Evolutionary conservation across 2,329 filamentous ascomycete species (phyloP), one percentile per base, ranked within the genome.

Genomic region (Paecilomyces variotii): DNA sequence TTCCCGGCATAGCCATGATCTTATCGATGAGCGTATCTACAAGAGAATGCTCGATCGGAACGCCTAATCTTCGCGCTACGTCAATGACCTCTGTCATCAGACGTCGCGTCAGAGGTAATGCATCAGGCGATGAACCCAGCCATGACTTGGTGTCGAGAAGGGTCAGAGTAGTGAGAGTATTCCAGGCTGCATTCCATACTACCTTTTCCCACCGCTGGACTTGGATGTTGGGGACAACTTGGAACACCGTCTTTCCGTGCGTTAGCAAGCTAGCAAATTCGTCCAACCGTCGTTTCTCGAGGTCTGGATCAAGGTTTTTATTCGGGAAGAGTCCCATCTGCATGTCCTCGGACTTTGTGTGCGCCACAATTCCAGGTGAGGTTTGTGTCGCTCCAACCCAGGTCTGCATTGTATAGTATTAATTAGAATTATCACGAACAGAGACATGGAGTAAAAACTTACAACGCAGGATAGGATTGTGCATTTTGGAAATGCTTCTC

Each of bases 301-400:
- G 6, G 0, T 60, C 25, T 0, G 51, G 10, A 0, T 76, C 67
- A 0, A 74, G 51, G 0, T 54, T 12, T 0, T 67, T 26, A 32
- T 80, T 82, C 0, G 75, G 70, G 61, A 79, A 84, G 0, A 84
- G 66, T 0, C 82, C 83, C 2, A 85, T 78, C 57, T 85, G 78
- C 67, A 81, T 79, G 60, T 82, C 74, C 64, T 85, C 83, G 11
- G 78, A 78, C 56, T 77, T 78, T 25, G 72, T 80, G 62, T 85
- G 83, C 7, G 70, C 67, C 26, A 84, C 71, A 2, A 78, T 61
- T 0, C 82, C 83, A 0, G 82, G 81, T 6, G 72, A 66, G 2
- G 70, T 70, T 62, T 85, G 83, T 0, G 69, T 75, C 7, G 80
- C 81, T 3, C 82, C 82, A 0, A 82, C 78, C 82, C 79, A 82